phyloP scores from a whole-genome alignment of 2,329 filamentous ascomycete species.

The Akanthomyces uredinophilus region DNA sequence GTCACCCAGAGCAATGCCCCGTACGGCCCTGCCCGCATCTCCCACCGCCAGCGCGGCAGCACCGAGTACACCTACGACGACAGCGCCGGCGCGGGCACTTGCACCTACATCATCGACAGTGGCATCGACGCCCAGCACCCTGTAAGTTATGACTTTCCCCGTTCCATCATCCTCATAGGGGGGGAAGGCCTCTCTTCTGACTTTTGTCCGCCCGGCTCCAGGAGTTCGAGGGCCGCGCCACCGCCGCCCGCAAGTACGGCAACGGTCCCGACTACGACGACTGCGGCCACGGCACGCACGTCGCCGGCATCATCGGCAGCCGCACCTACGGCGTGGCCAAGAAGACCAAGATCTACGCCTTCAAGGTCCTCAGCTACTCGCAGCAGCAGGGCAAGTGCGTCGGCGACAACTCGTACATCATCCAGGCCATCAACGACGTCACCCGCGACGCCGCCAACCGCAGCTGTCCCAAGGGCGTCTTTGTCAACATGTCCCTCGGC shows the following conservation, averaged over 20 bases:
- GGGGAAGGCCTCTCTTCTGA: no score
- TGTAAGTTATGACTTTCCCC: no score
- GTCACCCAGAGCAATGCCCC: slow-evolving; percentile 28
- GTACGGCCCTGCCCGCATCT: slow-evolving; percentile 31
- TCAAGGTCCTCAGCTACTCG: slow-evolving; percentile 44
- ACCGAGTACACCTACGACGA: slow-evolving; percentile 29
- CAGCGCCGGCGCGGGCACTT: slow-evolving; percentile 29
- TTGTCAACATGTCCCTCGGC: slow-evolving; percentile 49
- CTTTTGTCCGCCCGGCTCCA: no score
- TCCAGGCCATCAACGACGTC: slow-evolving; percentile 47
- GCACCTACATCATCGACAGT: slow-evolving; percentile 37
- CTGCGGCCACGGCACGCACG: slow-evolving; percentile 54
- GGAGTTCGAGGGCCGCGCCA: slow-evolving; percentile 45
- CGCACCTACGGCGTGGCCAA: slow-evolving; percentile 53
- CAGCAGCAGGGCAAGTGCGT: slow-evolving; percentile 17
- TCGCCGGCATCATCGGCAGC: slow-evolving; percentile 51
- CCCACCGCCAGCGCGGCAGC: slow-evolving; percentile 21
- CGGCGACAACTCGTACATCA: slow-evolving; percentile 27
- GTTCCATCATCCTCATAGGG: no score
- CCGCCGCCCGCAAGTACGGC: slow-evolving; percentile 39
- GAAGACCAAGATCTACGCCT: slow-evolving; percentile 42
- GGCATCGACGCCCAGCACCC: slow-evolving; percentile 29
- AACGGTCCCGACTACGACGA: slow-evolving; percentile 39
- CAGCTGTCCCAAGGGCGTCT: slow-evolving; percentile 34
- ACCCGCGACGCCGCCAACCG: slow-evolving; percentile 32